Conservation (phyloP, 108 stramenopile species). For the Parmales sp. region DNA sequence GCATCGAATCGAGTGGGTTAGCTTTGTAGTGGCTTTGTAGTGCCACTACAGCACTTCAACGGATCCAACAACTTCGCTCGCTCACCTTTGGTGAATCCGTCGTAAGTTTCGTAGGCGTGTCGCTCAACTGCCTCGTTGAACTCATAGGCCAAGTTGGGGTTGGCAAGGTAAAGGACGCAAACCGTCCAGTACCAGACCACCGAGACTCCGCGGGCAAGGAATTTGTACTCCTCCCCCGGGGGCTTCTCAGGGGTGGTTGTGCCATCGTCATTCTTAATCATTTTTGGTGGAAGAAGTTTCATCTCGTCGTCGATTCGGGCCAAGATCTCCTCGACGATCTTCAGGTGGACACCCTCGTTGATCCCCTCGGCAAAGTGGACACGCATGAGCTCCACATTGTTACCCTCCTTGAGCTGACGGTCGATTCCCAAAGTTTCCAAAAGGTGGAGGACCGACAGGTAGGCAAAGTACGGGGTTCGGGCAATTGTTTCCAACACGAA, state of each 20-base stretch:
- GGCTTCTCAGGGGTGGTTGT: no score
- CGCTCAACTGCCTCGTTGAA: slow-evolving; percentile 67
- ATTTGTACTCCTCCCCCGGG: no score
- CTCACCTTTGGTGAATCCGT: slow-evolving; percentile 46
- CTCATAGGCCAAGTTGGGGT: slow-evolving; percentile 61
- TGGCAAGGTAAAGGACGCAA: slow-evolving; percentile 45
- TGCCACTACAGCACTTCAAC: background rate
- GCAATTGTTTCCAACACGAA: slow-evolving; percentile 88
- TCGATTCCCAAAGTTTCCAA: slow-evolving; percentile 35
- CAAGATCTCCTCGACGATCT: no score
- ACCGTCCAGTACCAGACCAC: slow-evolving; percentile 38
- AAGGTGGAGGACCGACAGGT: slow-evolving; percentile 44
- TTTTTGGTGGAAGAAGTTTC: no score
- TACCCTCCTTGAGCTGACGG: slow-evolving; percentile 7
- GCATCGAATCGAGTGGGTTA: background rate
- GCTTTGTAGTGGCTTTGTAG: background rate
- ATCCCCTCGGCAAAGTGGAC: slow-evolving; percentile 77
- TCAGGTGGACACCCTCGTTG: slow-evolving; percentile 90
- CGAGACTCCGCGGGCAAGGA: slow-evolving; percentile 31
- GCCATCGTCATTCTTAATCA: no score
- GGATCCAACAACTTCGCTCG: slow-evolving; percentile 10
- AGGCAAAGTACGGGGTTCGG: slow-evolving; percentile 88
- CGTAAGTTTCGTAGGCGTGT: slow-evolving; percentile 76
- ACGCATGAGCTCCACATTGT: slow-evolving; percentile 39
- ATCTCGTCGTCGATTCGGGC: no score